Conservation (phyloP, 257 asterid genomes). For the Rauvolfia tetraphylla region DNA sequence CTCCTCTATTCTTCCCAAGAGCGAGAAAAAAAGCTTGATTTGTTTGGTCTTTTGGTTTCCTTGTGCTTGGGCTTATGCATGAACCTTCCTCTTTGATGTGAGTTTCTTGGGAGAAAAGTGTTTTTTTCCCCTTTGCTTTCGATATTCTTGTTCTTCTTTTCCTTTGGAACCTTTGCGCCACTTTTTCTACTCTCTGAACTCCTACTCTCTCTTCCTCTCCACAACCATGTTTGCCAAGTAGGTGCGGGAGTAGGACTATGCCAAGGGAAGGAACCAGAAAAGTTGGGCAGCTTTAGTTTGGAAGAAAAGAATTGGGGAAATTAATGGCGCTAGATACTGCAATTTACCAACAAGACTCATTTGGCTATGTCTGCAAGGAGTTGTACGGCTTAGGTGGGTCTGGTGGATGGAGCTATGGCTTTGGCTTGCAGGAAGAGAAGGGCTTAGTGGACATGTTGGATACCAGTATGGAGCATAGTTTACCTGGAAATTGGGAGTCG, state of each 20-base stretch:
- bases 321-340: conserved; percentile 40
- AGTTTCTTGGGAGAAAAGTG: conserved; percentile 14
- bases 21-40: conserved; percentile 4
- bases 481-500: conserved; percentile 25
- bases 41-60: conserved; percentile 21
- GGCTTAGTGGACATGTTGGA: conserved; percentile 23
- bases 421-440: conserved; percentile 23
- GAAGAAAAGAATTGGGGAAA: neutral
- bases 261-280: neutral
- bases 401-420: conserved; percentile 20
- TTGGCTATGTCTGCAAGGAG: conserved; percentile 33
- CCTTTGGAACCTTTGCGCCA: neutral
- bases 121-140: neutral
- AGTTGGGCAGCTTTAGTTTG: neutral
- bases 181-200: conserved; percentile 5
- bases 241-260: neutral
- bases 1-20: neutral
- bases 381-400: conserved; percentile 17
- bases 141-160: conserved; percentile 10
- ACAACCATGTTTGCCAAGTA: neutral
- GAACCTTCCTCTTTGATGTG: conserved; percentile 22
- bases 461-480: conserved; percentile 14
- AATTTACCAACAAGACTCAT: conserved; percentile 31
- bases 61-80: conserved; percentile 26
- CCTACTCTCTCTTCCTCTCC: neutral